These are phyloP conservation scores for Calendula officinalis DNA, from an alignment of 129 eudicot genomes.

Conservation along the genomic window DNA sequence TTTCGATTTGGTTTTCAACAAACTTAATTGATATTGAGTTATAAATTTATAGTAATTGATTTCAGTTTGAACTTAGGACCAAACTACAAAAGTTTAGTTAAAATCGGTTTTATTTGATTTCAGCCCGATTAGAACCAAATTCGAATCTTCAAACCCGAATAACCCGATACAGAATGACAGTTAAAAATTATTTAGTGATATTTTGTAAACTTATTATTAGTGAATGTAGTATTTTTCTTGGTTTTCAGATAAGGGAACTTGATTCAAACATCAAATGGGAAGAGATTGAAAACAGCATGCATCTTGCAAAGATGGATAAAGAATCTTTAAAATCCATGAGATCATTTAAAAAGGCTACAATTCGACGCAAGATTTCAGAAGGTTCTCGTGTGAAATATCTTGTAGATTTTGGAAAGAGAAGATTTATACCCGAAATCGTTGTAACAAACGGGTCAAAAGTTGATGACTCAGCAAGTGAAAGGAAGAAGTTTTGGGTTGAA, in stretches of 20 bases:
- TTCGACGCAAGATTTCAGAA: conserved; percentile 67
- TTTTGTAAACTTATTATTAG: not conserved
- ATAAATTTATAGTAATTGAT: too few relatives aligned
- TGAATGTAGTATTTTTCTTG: not conserved
- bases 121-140: too few relatives aligned
- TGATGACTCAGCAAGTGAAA: conserved; percentile 64
- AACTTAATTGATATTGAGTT: too few relatives aligned
- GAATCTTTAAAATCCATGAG: conserved; percentile 61
- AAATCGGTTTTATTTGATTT: too few relatives aligned
- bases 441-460: conserved; percentile 56
- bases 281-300: conserved; percentile 62
- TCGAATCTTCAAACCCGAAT: too few relatives aligned
- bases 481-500: conserved; percentile 90
- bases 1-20: too few relatives aligned
- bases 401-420: conserved; percentile 92
- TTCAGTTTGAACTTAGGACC: too few relatives aligned
- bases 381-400: conserved; percentile 65
- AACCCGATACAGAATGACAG: too few relatives aligned
- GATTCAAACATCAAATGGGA: conserved; percentile 86
- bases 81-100: too few relatives aligned
- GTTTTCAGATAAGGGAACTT: conserved; percentile 76
- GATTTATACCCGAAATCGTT: conserved; percentile 80
- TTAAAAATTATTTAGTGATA: too few relatives aligned
- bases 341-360: conserved; percentile 72
- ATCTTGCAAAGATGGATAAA: conserved; percentile 56